These are phyloP conservation scores for Gynandropsis gynandra DNA, from an alignment of 345 rosid species.

Conservation along the genomic window DNA sequence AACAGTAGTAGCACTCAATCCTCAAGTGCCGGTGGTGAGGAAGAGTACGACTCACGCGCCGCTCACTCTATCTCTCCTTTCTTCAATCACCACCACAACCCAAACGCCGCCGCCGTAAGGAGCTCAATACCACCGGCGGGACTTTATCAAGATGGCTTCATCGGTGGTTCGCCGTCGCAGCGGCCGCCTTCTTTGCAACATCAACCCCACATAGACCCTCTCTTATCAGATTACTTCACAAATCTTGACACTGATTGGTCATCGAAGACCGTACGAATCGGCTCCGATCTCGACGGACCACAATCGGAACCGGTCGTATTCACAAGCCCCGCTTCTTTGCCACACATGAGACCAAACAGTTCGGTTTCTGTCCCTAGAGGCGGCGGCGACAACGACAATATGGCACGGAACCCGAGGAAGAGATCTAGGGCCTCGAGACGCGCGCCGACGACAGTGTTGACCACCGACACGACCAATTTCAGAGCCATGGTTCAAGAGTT, in stretches of 20 bases:
- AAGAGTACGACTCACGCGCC: constrained; percentile 33
- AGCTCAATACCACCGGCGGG: no score
- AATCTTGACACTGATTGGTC: constrained; percentile 51
- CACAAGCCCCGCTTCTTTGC: constrained; percentile 19
- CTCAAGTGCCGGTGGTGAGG: constrained; percentile 29
- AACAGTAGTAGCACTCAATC: constrained; percentile 34
- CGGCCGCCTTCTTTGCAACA: neutral
- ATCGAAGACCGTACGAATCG: constrained; percentile 42
- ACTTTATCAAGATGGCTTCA: constrained; percentile 14
- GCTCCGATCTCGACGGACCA: constrained; percentile 38
- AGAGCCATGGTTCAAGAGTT: constrained; percentile 96
- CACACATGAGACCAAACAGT: constrained; percentile 23
- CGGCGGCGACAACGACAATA: constrained; percentile 18
- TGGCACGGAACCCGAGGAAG: constrained; percentile 61
- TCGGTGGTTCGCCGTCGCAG: neutral
- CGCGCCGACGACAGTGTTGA: constrained; percentile 84
- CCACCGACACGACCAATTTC: constrained; percentile 79
- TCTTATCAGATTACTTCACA: constrained; percentile 50
- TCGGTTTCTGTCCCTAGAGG: constrained; percentile 25
- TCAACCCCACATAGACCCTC: constrained; percentile 21
- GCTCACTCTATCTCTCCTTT: constrained; percentile 31
- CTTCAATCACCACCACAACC: constrained; percentile 19
- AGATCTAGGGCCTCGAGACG: constrained; percentile 82
- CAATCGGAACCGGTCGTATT: constrained; percentile 31
- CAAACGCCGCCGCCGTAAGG: no score